These are phyloP conservation scores for Cutaneotrichosporon sp. DNA, from an alignment of 1,284 basidiomycete species.

Conservation along the genomic window DNA sequence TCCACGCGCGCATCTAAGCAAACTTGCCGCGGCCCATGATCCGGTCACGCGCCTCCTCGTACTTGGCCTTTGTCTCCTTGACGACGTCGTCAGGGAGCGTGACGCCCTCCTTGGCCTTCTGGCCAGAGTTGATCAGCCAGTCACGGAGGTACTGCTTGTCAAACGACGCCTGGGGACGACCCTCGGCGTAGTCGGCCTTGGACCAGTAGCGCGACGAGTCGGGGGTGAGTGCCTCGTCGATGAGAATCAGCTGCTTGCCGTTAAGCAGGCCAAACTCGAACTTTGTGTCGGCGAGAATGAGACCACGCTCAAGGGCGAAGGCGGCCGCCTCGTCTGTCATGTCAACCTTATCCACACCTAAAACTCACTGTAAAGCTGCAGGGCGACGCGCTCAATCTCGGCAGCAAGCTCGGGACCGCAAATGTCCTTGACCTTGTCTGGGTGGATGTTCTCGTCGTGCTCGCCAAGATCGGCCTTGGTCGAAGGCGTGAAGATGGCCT, in stretches of 20 bases:
- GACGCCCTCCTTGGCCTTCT: slow-evolving; percentile 71
- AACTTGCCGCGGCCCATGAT: slow-evolving; percentile 53
- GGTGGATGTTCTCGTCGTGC: slow-evolving; percentile 98
- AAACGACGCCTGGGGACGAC: slow-evolving; percentile 78
- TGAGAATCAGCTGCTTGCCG: slow-evolving; percentile 65
- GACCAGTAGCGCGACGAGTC: slow-evolving; percentile 98
- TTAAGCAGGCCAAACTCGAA: slow-evolving; percentile 75
- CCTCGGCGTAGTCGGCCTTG: slow-evolving; percentile 64
- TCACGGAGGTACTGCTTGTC: slow-evolving; percentile 97
- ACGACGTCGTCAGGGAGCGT: slow-evolving; percentile 71
- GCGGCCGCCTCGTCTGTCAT: slow-evolving; percentile 59
- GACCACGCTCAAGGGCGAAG: slow-evolving; percentile 70
- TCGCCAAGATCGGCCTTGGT: slow-evolving; percentile 93
- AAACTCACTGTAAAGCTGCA: slow-evolving; percentile 46
- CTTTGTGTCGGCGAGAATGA: slow-evolving; percentile 94
- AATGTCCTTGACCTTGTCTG: slow-evolving; percentile 58
- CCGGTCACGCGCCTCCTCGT: slow-evolving; percentile 68
- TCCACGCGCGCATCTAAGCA: slow-evolving; percentile 2
- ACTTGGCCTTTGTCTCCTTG: slow-evolving; percentile 67
- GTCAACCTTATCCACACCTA: neutral
- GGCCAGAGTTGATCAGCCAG: slow-evolving; percentile 68
- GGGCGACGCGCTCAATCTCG: slow-evolving; percentile 44
- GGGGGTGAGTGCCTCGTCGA: slow-evolving; percentile 94
- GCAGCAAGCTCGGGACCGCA: slow-evolving; percentile 46
- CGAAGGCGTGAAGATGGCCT: slow-evolving; percentile 90